phyloP scores from a whole-genome alignment of 352 stramenopile genomes.

The Globisporangium camurandrum region DNA sequence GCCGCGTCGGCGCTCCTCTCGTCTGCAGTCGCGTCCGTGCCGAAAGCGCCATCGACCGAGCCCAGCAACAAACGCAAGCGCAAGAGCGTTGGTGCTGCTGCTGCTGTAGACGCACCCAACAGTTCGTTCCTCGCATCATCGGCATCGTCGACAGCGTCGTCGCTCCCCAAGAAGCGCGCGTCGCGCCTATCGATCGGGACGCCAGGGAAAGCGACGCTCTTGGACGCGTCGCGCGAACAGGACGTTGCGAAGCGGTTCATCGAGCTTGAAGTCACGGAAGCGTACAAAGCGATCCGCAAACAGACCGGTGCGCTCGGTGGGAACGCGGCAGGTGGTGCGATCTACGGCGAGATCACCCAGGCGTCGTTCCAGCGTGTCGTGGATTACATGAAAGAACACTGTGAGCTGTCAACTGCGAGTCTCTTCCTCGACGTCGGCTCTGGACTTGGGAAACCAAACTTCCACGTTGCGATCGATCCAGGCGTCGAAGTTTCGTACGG shows the following conservation, averaged over 20 bases:
- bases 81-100: constrained; percentile 29
- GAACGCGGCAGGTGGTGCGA: constrained; percentile 92
- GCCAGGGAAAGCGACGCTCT: constrained; percentile 64
- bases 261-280: constrained; percentile 75
- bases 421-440: constrained; percentile 97
- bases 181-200: constrained; percentile 56
- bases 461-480: constrained; percentile 94
- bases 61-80: constrained; percentile 40
- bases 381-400: constrained; percentile 92
- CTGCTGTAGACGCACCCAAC: constrained; percentile 17
- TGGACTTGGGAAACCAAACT: constrained; percentile 96
- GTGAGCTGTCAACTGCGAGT: constrained; percentile 78
- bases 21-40: background rate
- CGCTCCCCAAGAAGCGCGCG: constrained; percentile 46
- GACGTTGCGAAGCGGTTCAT: constrained; percentile 73
- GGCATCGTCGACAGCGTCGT: no score
- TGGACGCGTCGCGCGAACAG: constrained; percentile 42
- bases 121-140: no score
- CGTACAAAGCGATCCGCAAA: constrained; percentile 92
- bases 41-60: background rate
- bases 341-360: constrained; percentile 98
- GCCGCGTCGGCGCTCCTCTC: constrained; percentile 2
- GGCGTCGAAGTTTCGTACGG: constrained; percentile 94
- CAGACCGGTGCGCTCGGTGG: constrained; percentile 91
- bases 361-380: constrained; percentile 95